Conservation (phyloP, 345 rosid species). For the Euphorbia tirucalli region DNA sequence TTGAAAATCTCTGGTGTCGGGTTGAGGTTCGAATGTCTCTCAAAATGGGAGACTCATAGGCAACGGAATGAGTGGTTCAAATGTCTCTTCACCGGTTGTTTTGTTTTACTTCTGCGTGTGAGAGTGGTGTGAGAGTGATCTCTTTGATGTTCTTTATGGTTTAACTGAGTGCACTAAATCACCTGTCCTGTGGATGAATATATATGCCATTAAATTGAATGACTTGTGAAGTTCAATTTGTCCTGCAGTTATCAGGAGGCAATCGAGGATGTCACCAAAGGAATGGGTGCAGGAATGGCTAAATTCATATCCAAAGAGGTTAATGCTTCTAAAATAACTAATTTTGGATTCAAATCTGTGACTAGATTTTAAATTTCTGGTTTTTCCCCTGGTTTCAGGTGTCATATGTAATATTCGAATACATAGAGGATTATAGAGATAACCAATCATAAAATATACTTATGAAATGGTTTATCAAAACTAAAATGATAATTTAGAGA, state of each 20-base stretch:
- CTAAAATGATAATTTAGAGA: no score
- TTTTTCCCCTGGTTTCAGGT: not conserved
- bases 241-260: constrained; percentile 77
- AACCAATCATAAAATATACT: not conserved
- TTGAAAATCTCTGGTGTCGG: no score
- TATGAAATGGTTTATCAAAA: not conserved
- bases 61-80: no score
- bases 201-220: not conserved
- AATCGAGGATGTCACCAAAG: constrained; percentile 70
- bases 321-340: not conserved
- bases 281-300: constrained; percentile 99
- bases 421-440: not conserved
- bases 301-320: constrained; percentile 94
- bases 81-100: no score
- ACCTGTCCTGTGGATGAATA: not conserved
- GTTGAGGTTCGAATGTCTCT: no score
- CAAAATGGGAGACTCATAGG: no score
- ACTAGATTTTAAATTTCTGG: no score
- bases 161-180: not conserved
- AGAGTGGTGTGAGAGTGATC: no score
- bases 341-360: not conserved
- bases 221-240: constrained; percentile 9
- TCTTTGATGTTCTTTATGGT: not conserved
- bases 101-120: no score
- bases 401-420: constrained; percentile 12